Conservation (phyloP, 2,329 filamentous ascomycete species). For the Fusarium mangiferae region DNA sequence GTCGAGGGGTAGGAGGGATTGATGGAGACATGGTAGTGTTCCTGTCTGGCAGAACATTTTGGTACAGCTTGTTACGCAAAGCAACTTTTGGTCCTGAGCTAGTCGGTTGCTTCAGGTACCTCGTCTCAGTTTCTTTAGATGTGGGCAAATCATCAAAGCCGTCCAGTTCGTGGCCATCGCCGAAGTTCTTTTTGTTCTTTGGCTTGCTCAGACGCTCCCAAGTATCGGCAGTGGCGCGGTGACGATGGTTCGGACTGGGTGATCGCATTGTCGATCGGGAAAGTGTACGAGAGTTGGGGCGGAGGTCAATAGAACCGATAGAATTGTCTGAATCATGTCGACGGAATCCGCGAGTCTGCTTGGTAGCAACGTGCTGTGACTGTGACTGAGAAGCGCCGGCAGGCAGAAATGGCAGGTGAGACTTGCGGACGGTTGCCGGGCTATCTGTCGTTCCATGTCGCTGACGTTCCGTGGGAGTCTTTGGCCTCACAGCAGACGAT, state of each 20-base stretch:
- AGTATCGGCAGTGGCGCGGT: slow-evolving; percentile 57
- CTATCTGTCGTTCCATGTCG: slow-evolving; percentile 61
- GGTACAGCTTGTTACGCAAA: slow-evolving; percentile 66
- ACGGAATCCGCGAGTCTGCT: slow-evolving; percentile 75
- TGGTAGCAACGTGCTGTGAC: slow-evolving; percentile 81
- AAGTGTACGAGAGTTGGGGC: slow-evolving; percentile 66
- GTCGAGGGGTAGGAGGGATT: slow-evolving; percentile 64
- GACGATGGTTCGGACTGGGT: slow-evolving; percentile 65
- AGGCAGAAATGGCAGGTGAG: slow-evolving; percentile 79
- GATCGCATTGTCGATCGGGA: slow-evolving; percentile 69
- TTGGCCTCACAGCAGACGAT: slow-evolving; percentile 67
- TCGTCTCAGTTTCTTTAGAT: slow-evolving; percentile 82
- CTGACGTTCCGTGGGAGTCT: slow-evolving; percentile 75
- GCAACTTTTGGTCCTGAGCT: slow-evolving; percentile 74
- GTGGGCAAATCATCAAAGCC: slow-evolving; percentile 95
- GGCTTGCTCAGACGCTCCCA: slow-evolving; percentile 80
- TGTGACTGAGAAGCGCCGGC: slow-evolving; percentile 78
- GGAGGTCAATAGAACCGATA: slow-evolving; percentile 66
- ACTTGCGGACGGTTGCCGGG: slow-evolving; percentile 65
- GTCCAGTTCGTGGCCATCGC: slow-evolving; percentile 92
- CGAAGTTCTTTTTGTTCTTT: slow-evolving; percentile 69
- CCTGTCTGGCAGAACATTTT: slow-evolving; percentile 65
- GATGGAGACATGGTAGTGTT: slow-evolving; percentile 63
- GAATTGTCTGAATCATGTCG: slow-evolving; percentile 84
- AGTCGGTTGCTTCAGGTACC: slow-evolving; percentile 82